Conservation (phyloP, 352 stramenopile genomes). For the Thraustotheca clavata region DNA sequence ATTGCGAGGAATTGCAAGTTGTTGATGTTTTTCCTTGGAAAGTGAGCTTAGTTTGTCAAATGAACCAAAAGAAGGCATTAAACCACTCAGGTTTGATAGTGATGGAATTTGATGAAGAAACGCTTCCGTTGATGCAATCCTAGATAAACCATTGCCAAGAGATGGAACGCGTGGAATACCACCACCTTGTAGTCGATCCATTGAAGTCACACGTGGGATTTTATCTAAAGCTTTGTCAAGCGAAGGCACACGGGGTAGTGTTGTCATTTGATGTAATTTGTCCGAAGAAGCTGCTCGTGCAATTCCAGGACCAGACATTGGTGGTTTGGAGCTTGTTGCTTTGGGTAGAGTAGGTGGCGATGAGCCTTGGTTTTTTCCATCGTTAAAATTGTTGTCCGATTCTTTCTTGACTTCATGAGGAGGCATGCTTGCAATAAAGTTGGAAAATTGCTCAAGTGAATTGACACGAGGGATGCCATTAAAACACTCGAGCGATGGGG, state of each 20-base stretch:
- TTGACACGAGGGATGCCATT: conserved; percentile 76
- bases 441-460: conserved; percentile 43
- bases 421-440: conserved; percentile 20
- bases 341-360: neutral
- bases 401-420: neutral
- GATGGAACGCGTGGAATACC: conserved; percentile 43
- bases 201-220: conserved; percentile 51
- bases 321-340: neutral
- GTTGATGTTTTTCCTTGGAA: conserved; percentile 27
- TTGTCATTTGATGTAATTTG: conserved; percentile 18
- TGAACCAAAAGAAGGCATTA: conserved; percentile 51
- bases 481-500: conserved; percentile 42
- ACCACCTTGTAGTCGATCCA: conserved; percentile 32
- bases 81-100: conserved; percentile 56
- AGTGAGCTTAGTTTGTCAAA: conserved; percentile 68
- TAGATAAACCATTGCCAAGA: conserved; percentile 34
- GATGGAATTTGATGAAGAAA: conserved; percentile 70
- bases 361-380: neutral
- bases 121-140: conserved; percentile 47
- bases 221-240: conserved; percentile 70
- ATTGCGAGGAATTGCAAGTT: conserved; percentile 65
- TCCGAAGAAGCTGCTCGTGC: neutral
- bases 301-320: neutral
- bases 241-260: conserved; percentile 49
- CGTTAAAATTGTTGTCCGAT: neutral